Evolutionary conservation across 768 basidiomycete species (phyloP), one percentile per base, ranked within the genome.

Genomic region (Mycena amicta): DNA sequence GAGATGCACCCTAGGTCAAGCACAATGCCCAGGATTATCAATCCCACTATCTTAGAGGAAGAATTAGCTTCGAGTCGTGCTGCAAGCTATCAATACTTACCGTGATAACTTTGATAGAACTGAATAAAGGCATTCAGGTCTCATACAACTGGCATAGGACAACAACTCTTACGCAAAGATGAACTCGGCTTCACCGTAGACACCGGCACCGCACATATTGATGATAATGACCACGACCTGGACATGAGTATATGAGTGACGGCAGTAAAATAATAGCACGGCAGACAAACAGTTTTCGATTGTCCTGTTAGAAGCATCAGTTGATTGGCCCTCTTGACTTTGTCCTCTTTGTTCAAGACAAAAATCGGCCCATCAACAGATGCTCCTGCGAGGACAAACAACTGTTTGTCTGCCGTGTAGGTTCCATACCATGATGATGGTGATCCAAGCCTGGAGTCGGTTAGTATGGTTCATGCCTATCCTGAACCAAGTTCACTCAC

Each of bases 71-170:
- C 27, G 16, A 26, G 8, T 13, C 30, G 20, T 18, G 16, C 13
- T 12, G 20, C 12, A 22, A 27, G n/a, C 20, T 31, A 25, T 6
- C 2, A 13, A 50, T 31, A 50, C 62, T 23, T 23, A 59, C 58
- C 0, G 90, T 89, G 60, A 95, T 72, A n/a, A 96, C 90, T 72
- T 95, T 95, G 76, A 96, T 92, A 6, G 90, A 92, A n/a, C n/a
- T n/a, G n/a, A n/a, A n/a, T n/a, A n/a, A n/a, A n/a, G n/a, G n/a
- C n/a, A n/a, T n/a, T n/a, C n/a, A n/a, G n/a, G n/a, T n/a, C n/a
- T n/a, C n/a, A n/a, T n/a, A n/a, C n/a, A n/a, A n/a, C n/a, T n/a
- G n/a, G n/a, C n/a, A n/a, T n/a, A n/a, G n/a, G n/a, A n/a, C n/a
- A n/a, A n/a, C n/a, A n/a, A n/a, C n/a, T n/a, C n/a, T n/a, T n/a